Evolutionary conservation across 2,329 filamentous ascomycete genomes (phyloP), one percentile per base, ranked within the genome.

Genomic region (Biscogniauxia mediterranea): DNA sequence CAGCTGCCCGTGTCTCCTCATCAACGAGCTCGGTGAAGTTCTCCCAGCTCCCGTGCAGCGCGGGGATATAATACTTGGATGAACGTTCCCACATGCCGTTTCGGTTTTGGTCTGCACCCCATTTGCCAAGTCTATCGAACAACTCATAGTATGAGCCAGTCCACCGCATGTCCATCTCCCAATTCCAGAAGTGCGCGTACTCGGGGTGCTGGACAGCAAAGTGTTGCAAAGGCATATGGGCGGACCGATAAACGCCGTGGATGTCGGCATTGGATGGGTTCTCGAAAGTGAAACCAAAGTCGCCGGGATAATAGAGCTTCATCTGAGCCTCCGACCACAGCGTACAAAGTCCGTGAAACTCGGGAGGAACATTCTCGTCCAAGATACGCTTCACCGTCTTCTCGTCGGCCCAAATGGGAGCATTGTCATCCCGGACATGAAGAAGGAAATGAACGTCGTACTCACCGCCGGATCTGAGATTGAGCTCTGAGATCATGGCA

Each of bases 241-340:
- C 80, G 42, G 83, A 85, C 55, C 90, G 84, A 75, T 90, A 90
- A 55, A 91, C 88, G 2, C 89, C 87, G 55, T 89, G 88, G 26
- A 91, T 81, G 57, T 85, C 83, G 15, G 78, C 80, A 65, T 83
- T 76, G 60, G 80, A 81, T 6, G 83, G 83, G 70, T 85, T 85
- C 58, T 83, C 79, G 69, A 88, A 86, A 1, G 88, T 85, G 52
- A 88, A 85, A 67, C 89, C 88, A n/a, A 93, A 89, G 50, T 86
- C 84, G 1, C 85, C 85, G 62, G 83, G 75, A 71, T 96, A 96
- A 74, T 92, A 87, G 59, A 93, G 81, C 60, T 83, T 82, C 90
- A 96, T 94, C 75, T 94, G 91, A 57, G 86, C 83, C 74, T 95
- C 91, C 2, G 91, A 93, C 92, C 92, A 96, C 5, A 96, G 79